Percentiles rank a stretch among this genome's conserved stretches.
phyloP scores from a whole-genome alignment of 306 rosid genomes.

The Betula pendula region DNA sequence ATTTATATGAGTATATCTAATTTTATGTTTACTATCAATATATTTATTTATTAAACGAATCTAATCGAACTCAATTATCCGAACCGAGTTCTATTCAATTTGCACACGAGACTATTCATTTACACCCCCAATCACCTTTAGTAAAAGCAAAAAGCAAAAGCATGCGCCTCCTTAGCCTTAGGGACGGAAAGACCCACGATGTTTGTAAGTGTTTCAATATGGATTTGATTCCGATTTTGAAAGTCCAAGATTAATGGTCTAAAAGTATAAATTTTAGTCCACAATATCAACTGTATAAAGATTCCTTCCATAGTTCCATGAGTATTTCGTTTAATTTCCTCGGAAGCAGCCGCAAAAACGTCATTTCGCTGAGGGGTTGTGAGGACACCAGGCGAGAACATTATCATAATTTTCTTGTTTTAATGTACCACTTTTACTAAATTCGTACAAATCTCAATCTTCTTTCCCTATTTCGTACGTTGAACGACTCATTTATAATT shows the following conservation, averaged over 20 bases:
- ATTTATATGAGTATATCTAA: too few relatives aligned
- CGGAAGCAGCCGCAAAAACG: constrained; percentile 26
- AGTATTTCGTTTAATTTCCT: constrained; percentile 31
- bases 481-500: constrained; percentile 1
- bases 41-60: too few relatives aligned
- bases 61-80: too few relatives aligned
- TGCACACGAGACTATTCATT: not conserved
- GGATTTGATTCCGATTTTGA: not conserved
- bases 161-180: not conserved
- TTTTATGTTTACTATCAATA: too few relatives aligned
- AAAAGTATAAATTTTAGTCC: not conserved
- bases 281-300: constrained; percentile 10
- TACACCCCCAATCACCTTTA: not conserved
- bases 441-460: not conserved
- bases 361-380: constrained; percentile 20
- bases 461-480: not conserved
- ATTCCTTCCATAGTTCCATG: constrained; percentile 33
- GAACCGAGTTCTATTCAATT: not conserved
- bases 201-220: not conserved
- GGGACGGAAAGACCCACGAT: not conserved
- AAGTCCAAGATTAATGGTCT: not conserved
- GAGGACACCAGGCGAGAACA: constrained; percentile 33
- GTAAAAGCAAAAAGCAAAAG: not conserved
- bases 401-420: constrained; percentile 24
- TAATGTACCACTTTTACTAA: constrained; percentile 14